Percentiles rank a stretch among this genome's conserved stretches.
Evolutionary conservation across 495 filamentous ascomycete genomes (phyloP).

Genomic region (Opeltia flavorubescens): DNA sequence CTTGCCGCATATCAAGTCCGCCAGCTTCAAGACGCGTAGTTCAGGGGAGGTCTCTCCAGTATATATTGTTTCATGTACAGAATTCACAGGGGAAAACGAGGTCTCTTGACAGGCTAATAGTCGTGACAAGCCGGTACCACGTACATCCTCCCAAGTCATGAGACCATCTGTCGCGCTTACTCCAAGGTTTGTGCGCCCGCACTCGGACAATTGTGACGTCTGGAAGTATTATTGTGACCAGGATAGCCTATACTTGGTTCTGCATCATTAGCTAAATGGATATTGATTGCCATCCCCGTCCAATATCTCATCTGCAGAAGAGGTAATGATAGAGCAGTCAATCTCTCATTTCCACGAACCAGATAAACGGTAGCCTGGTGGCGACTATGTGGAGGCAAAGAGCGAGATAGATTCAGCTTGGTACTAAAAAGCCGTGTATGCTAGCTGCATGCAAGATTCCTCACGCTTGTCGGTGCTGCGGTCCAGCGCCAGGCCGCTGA

Average conservation of each 20-base stretch:
- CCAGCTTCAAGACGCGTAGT: not conserved
- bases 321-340: no score
- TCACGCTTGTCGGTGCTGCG: not conserved
- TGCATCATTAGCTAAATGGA: no score
- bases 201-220: not conserved
- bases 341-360: no score
- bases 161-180: no score
- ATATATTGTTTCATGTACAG: not conserved
- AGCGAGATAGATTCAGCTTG: not conserved
- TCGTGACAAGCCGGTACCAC: no score
- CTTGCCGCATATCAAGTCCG: not conserved
- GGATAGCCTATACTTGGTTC: not conserved
- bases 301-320: no score
- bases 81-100: no score
- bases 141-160: not conserved
- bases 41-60: not conserved
- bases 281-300: not conserved
- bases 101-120: no score
- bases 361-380: not conserved
- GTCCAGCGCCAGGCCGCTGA: not conserved
- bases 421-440: not conserved
- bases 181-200: not conserved
- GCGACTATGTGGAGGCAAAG: no score
- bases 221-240: not conserved
- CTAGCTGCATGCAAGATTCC: not conserved